phyloP scores from a whole-genome alignment of 1,139 yeast species.

The Scheffersomyces quercinus region DNA sequence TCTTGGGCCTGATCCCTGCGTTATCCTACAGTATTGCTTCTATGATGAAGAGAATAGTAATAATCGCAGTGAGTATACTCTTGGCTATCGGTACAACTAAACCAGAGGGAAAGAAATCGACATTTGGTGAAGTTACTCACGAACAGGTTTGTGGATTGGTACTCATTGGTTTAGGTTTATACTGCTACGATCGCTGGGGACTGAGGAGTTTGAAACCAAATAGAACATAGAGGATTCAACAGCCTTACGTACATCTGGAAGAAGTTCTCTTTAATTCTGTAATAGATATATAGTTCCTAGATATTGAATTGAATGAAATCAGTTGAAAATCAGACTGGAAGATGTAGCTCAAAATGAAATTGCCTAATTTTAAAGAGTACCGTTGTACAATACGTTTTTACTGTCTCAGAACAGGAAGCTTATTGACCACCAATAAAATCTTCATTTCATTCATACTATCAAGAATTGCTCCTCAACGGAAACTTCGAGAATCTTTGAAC shows the following conservation, averaged over 20 bases:
- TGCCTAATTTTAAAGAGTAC: neutral
- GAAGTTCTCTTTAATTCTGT: too few species aligned
- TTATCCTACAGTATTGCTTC: constrained; percentile 44
- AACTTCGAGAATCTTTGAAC: too few species aligned
- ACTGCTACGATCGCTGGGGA: constrained; percentile 46
- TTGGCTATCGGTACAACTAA: constrained; percentile 22
- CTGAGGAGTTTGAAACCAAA: constrained; percentile 20
- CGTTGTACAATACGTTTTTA: neutral
- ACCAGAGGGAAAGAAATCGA: constrained; percentile 11
- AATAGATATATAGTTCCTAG: too few species aligned
- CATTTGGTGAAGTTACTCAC: constrained; percentile 30
- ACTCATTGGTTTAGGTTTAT: constrained; percentile 35
- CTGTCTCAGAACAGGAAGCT: neutral
- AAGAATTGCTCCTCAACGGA: too few species aligned
- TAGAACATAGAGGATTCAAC: neutral
- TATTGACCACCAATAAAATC: neutral
- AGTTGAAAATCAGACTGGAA: too few species aligned
- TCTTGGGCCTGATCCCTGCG: constrained; percentile 42
- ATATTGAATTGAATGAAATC: too few species aligned
- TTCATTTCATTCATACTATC: too few species aligned
- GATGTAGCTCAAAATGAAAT: too few species aligned
- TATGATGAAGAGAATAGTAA: constrained; percentile 43
- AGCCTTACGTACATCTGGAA: neutral
- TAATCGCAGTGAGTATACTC: constrained; percentile 36
- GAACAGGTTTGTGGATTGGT: constrained; percentile 31